phyloP scores from a whole-genome alignment of 2,329 filamentous ascomycete species.

The Arthrobotrys conoides region DNA sequence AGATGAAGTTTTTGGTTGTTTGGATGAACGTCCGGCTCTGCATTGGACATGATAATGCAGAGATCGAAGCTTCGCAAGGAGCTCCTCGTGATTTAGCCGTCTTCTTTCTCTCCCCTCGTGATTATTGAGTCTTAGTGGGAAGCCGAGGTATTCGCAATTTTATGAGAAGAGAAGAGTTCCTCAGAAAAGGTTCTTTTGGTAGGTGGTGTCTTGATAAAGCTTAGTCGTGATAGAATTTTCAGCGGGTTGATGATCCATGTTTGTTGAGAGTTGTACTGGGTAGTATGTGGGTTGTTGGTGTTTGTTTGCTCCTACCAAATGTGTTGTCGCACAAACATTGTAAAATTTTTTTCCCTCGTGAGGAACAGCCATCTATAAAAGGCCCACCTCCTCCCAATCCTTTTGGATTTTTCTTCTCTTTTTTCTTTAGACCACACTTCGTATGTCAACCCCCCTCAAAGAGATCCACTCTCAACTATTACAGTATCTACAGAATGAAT shows the following conservation, averaged over 20 bases:
- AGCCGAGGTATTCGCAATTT: constrained; percentile 6
- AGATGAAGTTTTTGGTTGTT: constrained; percentile 47
- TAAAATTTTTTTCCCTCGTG: constrained; percentile 48
- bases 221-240: constrained; percentile 7
- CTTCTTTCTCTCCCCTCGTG: too few species aligned
- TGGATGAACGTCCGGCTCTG: neutral
- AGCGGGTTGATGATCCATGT: neutral
- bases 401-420: constrained; percentile 31
- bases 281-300: too few species aligned
- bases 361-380: constrained; percentile 41
- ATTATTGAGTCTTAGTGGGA: too few species aligned
- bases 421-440: constrained; percentile 62
- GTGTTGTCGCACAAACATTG: constrained; percentile 30
- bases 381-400: constrained; percentile 2
- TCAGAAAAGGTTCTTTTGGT: neutral
- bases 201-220: neutral
- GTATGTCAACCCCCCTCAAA: constrained; percentile 57
- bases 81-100: constrained; percentile 1
- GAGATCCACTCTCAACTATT: neutral
- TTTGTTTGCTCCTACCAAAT: constrained; percentile 41
- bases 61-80: neutral
- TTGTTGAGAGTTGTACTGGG: neutral
- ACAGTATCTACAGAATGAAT: neutral
- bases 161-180: neutral
- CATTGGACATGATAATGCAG: neutral